Base-by-base conservation (phyloP, 495 filamentous ascomycete genomes). In the Penicillium daleae region DNA sequence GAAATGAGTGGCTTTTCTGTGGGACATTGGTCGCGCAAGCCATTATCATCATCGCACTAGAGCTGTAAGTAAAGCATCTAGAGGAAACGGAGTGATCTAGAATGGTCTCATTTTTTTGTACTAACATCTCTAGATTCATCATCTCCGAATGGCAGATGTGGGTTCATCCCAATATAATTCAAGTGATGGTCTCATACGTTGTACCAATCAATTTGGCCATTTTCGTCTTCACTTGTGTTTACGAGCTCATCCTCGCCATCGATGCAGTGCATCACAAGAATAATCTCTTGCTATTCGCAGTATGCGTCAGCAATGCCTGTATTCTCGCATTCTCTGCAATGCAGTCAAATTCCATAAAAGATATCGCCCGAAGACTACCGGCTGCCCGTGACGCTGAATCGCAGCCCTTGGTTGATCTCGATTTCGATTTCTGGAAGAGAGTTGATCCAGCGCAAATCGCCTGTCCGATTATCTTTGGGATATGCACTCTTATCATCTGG, bases 181-280 rank as follows among this genome's bases (percentile, higher is more conserved):
- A 71, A 52, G 60, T 74, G 3, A 31, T 57, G 3, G 29, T 64
- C 0, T 62, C 66, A 1, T 69, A 64, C 21, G 42, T 63, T 9
- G 46, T 70, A 4, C 69, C 68, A 12, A 55, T 68, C 32, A 58
- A 64, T 39, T 32, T 70, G 24, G 63, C 37, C 3, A 65, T 70
- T 15, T 32, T 73, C 17, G 53, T 69, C 12, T 66, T 74, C 33
- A 64, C 68, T 26, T 40, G 52, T n/a, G 24, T 67, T 15, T 73
- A 69, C 22, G 55, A 60, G 31, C 35, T 54, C 0, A 12, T 65
- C n/a, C 61, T 73, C 12, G 33, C 60, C 0, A 1, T 73, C 26
- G 68, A 71, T 56, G 61, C 61, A 2, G 60, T 73, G 12, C 59
- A 67, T 24, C 29, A 65, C 54, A 71, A 67, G 37, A 71, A 68